phyloP scores from a whole-genome alignment of 148 eudicot genomes.

The Rhododendron vialii region DNA sequence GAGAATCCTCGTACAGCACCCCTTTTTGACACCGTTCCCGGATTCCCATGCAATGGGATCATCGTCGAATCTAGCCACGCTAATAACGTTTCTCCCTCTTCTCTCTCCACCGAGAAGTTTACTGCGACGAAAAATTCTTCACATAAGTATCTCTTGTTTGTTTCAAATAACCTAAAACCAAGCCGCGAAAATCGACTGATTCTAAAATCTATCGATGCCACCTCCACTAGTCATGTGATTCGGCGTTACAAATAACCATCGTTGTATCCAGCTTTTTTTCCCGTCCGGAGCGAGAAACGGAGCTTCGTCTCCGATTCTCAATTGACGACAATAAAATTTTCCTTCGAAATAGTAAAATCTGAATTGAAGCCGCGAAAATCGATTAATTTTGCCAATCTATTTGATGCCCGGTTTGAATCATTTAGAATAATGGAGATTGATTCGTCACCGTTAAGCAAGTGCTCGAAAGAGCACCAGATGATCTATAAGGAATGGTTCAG shows the following conservation, averaged over 20 bases:
- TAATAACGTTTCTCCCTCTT: too few species aligned
- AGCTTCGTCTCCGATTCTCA: neutral
- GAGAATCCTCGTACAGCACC: too few species aligned
- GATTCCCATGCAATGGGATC: neutral
- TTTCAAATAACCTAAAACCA: too few species aligned
- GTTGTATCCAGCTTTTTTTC: neutral
- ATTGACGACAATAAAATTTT: neutral
- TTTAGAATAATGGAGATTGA: conserved; percentile 42
- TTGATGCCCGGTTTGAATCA: neutral
- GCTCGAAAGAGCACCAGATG: conserved; percentile 54
- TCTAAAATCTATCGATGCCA: too few species aligned
- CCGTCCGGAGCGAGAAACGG: neutral
- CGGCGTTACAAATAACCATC: too few species aligned
- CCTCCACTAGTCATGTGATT: too few species aligned
- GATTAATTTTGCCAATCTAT: neutral
- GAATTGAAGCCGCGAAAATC: neutral
- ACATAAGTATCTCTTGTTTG: neutral
- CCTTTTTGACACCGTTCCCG: neutral
- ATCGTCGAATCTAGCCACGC: too few species aligned
- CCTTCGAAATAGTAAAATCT: neutral
- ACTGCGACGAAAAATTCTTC: neutral
- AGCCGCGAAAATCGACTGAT: neutral
- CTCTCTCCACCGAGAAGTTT: too few species aligned
- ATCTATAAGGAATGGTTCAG: conserved; percentile 61
- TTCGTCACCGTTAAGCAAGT: conserved; percentile 32